Conservation (phyloP, 2,329 filamentous ascomycete species). For the Alternaria burnsii region DNA sequence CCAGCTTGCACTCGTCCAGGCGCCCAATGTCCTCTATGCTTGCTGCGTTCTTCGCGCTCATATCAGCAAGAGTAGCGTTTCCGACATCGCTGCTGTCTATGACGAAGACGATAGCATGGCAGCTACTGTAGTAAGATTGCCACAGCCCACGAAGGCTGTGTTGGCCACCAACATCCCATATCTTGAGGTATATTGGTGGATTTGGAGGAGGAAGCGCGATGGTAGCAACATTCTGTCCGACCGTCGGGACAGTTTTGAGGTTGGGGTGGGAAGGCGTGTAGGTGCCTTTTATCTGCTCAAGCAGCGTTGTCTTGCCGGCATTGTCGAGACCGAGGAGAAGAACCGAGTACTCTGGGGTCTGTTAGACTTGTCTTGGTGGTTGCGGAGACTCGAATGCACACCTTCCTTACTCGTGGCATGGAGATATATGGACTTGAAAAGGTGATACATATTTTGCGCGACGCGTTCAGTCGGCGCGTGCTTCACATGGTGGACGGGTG, state of each 20-base stretch:
- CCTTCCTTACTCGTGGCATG: constrained; percentile 98
- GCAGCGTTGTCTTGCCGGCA: constrained; percentile 96
- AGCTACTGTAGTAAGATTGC: constrained; percentile 94
- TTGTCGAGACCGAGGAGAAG: constrained; percentile 97
- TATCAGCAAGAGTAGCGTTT: constrained; percentile 73
- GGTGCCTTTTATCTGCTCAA: constrained; percentile 92
- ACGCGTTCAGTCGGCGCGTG: constrained; percentile 20
- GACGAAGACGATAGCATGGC: constrained; percentile 97
- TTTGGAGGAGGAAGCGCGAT: constrained; percentile 69
- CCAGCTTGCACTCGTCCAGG: constrained; percentile 86
- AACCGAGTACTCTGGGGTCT: constrained; percentile 83
- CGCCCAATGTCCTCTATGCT: constrained; percentile 60
- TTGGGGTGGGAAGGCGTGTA: constrained; percentile 75
- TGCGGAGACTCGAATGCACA: constrained; percentile 43
- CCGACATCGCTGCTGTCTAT: constrained; percentile 95
- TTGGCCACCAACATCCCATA: constrained; percentile 98
- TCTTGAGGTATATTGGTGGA: constrained; percentile 95
- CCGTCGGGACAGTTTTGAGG: constrained; percentile 90
- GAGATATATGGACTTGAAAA: constrained; percentile 92
- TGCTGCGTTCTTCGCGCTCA: constrained; percentile 47
- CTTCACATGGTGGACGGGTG: constrained; percentile 26
- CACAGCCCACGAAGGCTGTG: constrained; percentile 87
- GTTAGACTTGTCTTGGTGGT: constrained; percentile 10
- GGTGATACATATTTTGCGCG: constrained; percentile 79
- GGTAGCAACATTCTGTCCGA: constrained; percentile 95